Evolutionary conservation across 1,284 basidiomycete genomes (phyloP), one percentile per base, ranked within the genome.

Genomic region (Puccinia hordei): DNA sequence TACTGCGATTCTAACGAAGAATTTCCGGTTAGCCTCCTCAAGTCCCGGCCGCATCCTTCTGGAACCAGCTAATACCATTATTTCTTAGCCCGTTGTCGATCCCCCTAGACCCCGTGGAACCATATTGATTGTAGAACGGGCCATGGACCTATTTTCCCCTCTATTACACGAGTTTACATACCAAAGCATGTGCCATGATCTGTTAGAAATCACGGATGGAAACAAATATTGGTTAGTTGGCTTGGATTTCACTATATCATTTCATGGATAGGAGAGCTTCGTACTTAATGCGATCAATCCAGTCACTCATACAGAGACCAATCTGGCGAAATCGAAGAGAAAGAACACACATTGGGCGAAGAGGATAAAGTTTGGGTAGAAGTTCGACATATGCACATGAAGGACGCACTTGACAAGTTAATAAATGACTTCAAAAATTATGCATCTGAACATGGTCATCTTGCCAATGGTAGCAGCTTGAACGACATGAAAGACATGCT

Each of bases 401-500:
- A 73, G 61, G 78, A 80, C 51, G 78, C 78, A 1, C 71, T 80
- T 3, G 78, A 80, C n/a, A 80, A 80, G 46, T 66, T 80, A 35
- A 80, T 80, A 38, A 55, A 72, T 30, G 77, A 80, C 57, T 77
- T 80, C 55, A 38, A 44, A 91, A 92, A n/a, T 12, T 80, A 73
- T 27, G 78, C 78, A 65, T 65, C 69, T 57, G 78, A 80, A 59
- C 78, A 80, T 59, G 78, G 78, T n/a, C 69, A 73, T 63, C 46
- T 80, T 22, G 73, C 78, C 30, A 80, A 66, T 46, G 92, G 91
- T 19, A 92, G 92, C 69, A 95, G 90, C 83, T 87, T 99, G 80
- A 95, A 95, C 85, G 95, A 98, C 86, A 95, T 99, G 92, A 97
- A 98, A 86, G 96, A 99, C 85, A 98, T 99, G 96, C 88, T 99